Evolutionary conservation across 257 asterid genomes (phyloP).

Genomic region (Fraxinus cuspidata): DNA sequence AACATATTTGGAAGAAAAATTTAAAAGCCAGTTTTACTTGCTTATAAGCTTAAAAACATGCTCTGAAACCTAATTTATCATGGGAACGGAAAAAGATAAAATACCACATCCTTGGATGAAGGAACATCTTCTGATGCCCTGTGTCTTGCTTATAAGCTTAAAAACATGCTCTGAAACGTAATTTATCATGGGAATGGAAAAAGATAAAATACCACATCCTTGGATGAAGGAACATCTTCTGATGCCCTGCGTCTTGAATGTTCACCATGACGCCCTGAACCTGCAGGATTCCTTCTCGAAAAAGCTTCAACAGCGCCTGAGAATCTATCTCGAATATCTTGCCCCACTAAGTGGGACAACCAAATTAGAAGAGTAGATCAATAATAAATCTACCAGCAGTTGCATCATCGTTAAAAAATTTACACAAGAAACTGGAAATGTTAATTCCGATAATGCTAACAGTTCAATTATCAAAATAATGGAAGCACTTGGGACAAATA

Average conservation of each 20-base stretch:
- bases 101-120: slow-evolving; percentile 40
- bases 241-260: slow-evolving; percentile 32
- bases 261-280: slow-evolving; percentile 30
- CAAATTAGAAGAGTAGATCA: background rate
- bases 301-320: slow-evolving; percentile 38
- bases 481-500: background rate
- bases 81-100: background rate
- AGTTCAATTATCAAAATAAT: background rate
- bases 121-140: slow-evolving; percentile 32
- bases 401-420: background rate
- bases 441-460: background rate
- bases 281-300: slow-evolving; percentile 30
- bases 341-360: slow-evolving; percentile 23
- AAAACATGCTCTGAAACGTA: background rate
- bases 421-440: background rate
- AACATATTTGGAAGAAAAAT: background rate
- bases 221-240: slow-evolving; percentile 37
- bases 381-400: background rate
- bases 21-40: background rate
- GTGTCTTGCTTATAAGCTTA: slow-evolving; percentile 11
- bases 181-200: background rate
- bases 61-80: background rate
- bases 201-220: slow-evolving; percentile 31
- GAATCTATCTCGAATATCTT: slow-evolving; percentile 32
- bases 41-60: background rate